These are phyloP conservation scores for Mortierella claussenii DNA, from an alignment of 192 early-diverging fungal genomes.

Conservation along the genomic window DNA sequence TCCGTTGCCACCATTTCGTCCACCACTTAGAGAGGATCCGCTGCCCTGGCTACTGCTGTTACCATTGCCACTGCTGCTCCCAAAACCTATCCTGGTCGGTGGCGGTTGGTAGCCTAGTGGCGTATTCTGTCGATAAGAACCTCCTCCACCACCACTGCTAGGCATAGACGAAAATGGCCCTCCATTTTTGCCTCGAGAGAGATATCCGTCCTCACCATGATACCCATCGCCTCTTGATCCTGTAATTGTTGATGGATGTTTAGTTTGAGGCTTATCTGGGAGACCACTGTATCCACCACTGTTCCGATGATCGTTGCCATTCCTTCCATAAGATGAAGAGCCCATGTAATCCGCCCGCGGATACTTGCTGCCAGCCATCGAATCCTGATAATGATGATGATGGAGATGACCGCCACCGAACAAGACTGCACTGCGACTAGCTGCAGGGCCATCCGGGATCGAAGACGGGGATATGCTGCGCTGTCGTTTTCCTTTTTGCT, in stretches of 20 bases:
- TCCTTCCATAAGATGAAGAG: conserved; percentile 16
- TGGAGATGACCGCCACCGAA: background rate
- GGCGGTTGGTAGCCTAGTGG: conserved; percentile 16
- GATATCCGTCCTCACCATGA: conserved; percentile 24
- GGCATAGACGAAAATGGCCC: conserved; percentile 1
- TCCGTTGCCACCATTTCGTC: background rate
- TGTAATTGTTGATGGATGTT: conserved; percentile 7
- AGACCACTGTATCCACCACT: conserved; percentile 11
- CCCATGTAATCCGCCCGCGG: conserved; percentile 44
- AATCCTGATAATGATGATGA: background rate
- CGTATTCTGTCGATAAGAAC: conserved; percentile 19
- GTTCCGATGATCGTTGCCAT: background rate
- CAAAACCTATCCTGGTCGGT: conserved; percentile 36
- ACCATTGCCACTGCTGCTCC: background rate
- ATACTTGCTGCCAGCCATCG: conserved; percentile 26
- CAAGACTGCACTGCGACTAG: background rate
- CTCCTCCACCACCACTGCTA: conserved; percentile 4
- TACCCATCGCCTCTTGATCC: conserved; percentile 1
- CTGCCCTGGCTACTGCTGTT: background rate
- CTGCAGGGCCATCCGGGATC: background rate
- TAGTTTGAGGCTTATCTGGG: conserved; percentile 29
- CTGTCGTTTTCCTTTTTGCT: conserved; percentile 22
- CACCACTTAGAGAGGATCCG: background rate
- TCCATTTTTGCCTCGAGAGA: conserved; percentile 10
- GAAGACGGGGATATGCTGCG: conserved; percentile 32